These are phyloP conservation scores for Magnusiomyces ingens DNA, from an alignment of 1,139 yeast genomes.

Conservation along the genomic window DNA sequence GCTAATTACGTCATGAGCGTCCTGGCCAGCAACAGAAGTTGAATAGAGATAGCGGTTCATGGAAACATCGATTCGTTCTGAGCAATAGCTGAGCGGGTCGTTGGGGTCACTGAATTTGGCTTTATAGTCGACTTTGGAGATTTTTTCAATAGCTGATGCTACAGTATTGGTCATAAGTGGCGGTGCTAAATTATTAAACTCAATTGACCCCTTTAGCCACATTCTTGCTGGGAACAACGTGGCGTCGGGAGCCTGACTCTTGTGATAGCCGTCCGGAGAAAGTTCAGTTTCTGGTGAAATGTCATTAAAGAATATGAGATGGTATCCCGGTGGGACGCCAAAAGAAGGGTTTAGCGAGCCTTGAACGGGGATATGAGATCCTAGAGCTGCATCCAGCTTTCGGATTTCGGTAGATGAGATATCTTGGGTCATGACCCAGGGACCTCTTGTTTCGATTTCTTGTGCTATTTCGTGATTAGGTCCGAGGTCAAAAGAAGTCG, in stretches of 20 bases:
- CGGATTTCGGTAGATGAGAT: conserved; percentile 21
- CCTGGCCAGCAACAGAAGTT: conserved; percentile 12
- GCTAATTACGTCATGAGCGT: neutral
- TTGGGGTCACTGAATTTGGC: neutral
- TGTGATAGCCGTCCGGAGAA: conserved; percentile 75
- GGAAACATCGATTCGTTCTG: conserved; percentile 27
- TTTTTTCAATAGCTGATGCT: conserved; percentile 11
- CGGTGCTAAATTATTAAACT: conserved; percentile 35
- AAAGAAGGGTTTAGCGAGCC: conserved; percentile 17
- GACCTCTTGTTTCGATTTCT: conserved; percentile 19
- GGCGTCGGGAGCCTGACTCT: conserved; percentile 62
- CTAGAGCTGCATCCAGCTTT: conserved; percentile 24
- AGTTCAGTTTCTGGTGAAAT: conserved; percentile 44
- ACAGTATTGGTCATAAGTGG: conserved; percentile 20
- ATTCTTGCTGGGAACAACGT: conserved; percentile 50
- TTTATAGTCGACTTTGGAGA: conserved; percentile 6
- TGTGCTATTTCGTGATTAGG: conserved; percentile 9
- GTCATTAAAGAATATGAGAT: conserved; percentile 58
- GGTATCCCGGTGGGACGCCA: conserved; percentile 48
- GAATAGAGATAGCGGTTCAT: conserved; percentile 27
- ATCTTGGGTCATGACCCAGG: conserved; percentile 24
- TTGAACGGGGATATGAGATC: conserved; percentile 19
- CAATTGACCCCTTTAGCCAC: conserved; percentile 73
- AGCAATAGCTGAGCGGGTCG: conserved; percentile 5
- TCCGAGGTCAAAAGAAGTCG: neutral